Percentiles rank a stretch among this genome's conserved stretches.
Conservation (phyloP, 129 eudicot species). For the Scalesia atractyloides region DNA sequence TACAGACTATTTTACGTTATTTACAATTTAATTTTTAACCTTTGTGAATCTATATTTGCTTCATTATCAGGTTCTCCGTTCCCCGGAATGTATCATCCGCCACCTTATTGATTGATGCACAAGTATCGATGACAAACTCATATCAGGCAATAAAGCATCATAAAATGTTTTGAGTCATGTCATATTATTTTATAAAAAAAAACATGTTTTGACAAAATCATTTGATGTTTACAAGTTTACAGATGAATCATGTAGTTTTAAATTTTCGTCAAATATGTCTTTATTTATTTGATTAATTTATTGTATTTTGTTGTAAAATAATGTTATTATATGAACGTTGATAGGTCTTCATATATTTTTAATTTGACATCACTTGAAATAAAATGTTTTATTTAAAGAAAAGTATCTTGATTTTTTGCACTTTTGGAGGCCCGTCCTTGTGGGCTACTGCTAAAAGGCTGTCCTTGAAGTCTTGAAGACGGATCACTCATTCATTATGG, state of each 20-base stretch:
- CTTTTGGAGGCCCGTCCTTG: background rate
- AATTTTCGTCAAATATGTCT: background rate
- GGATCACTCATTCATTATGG: background rate
- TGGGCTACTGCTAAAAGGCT: background rate
- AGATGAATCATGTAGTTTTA: constrained; percentile 2
- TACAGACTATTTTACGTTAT: too few relatives aligned
- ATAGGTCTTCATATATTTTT: too few relatives aligned
- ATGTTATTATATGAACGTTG: background rate
- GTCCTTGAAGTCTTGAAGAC: background rate
- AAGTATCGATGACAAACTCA: background rate
- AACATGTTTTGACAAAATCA: background rate
- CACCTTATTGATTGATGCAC: constrained; percentile 50
- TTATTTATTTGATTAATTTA: background rate
- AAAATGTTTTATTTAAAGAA: background rate
- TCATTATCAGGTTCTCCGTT: constrained; percentile 27
- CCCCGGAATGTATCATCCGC: constrained; percentile 62
- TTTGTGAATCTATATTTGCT: constrained; percentile 6
- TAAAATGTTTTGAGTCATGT: background rate
- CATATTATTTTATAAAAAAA: background rate
- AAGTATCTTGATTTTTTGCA: background rate
- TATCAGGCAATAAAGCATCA: background rate
- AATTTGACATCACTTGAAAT: background rate
- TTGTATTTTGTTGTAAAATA: background rate
- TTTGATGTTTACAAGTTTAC: background rate
- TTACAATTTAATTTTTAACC: background rate